Base-by-base conservation (phyloP, 164 flowering plant species). In the Warburgia ugandensis region DNA sequence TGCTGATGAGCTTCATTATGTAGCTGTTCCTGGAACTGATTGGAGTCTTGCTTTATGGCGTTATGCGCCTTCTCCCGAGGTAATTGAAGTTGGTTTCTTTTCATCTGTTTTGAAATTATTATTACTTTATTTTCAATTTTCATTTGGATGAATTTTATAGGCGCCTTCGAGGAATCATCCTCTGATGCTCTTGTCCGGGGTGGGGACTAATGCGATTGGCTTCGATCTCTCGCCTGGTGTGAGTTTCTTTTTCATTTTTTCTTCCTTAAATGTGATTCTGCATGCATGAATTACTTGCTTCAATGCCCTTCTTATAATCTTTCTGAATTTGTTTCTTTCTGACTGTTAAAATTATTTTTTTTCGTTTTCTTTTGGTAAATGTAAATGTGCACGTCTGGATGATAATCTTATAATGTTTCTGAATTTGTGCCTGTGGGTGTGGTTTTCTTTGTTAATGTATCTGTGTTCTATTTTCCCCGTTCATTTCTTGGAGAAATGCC, bases 21-120 rank as follows among this genome's bases (percentile, higher is more conserved):
- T 94, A 5, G 49, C 81, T 30, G 78, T 81, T 7, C 54, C 79
- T 1, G 70, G 76, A 12, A 75, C 82, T 38, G 81, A 78, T 20
- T 94, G 97, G 99, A 70, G 75, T 13, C 86, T 89, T 52, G 88
- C 96, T 52, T 88, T 94, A 59, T 94, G 97, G 99, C 95, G 99
- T 17, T 94, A 89, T 62, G 48, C 36, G 12, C 99, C 99, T 31
- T 28, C 70, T 40, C 96, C 86, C 21, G 63, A 81, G 79, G 99
- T 84, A n/a, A n/a, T n/a, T n/a, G n/a, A n/a, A n/a, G n/a, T n/a
- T 19, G 1, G n/a, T n/a, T n/a, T n/a, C n/a, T n/a, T n/a, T n/a
- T n/a, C n/a, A n/a, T n/a, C n/a, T 29, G 35, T 53, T 41, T 28
- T 14, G 42, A 19, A n/a, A n/a, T n/a, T 37, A 3, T 39, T 10